Evolutionary conservation across 371 early-diverging fungal species (phyloP).

Genomic region (Mucor saturninus): DNA sequence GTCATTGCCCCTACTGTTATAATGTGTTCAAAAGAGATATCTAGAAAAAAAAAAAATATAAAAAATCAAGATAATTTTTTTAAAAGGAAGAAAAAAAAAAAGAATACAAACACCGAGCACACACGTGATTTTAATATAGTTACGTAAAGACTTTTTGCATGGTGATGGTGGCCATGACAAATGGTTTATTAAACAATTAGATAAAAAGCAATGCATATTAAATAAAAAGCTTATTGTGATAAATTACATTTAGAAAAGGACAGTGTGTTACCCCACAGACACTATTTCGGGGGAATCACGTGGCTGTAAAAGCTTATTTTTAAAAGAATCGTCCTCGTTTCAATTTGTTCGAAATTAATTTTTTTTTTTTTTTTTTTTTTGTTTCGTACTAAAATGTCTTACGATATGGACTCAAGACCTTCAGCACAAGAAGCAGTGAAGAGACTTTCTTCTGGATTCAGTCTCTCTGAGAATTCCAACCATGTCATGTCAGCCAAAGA

Average conservation of each 20-base stretch:
- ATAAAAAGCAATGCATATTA: no score
- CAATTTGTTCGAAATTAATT: no score
- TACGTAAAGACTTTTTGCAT: no score
- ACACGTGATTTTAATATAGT: not conserved
- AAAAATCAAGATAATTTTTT: conserved; percentile 8
- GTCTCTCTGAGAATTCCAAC: conserved; percentile 26
- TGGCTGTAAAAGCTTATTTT: not conserved
- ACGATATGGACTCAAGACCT: conserved; percentile 43
- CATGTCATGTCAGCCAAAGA: conserved; percentile 44
- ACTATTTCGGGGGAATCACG: not conserved
- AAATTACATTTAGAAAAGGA: no score
- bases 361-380: not conserved
- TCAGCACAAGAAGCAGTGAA: conserved; percentile 51
- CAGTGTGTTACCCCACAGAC: not conserved
- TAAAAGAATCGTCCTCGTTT: not conserved
- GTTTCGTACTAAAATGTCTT: conserved; percentile 1
- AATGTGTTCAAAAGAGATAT: not conserved
- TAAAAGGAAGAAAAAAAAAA: not conserved
- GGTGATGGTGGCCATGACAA: no score
- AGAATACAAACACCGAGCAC: not conserved
- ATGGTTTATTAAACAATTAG: no score
- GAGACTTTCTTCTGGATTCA: conserved; percentile 43
- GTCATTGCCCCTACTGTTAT: conserved; percentile 6
- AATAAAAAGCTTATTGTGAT: no score
- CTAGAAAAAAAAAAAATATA: conserved; percentile 1